Evolutionary conservation across 106 monocot genomes (phyloP).

Genomic region (Amphibolis antarctica): DNA sequence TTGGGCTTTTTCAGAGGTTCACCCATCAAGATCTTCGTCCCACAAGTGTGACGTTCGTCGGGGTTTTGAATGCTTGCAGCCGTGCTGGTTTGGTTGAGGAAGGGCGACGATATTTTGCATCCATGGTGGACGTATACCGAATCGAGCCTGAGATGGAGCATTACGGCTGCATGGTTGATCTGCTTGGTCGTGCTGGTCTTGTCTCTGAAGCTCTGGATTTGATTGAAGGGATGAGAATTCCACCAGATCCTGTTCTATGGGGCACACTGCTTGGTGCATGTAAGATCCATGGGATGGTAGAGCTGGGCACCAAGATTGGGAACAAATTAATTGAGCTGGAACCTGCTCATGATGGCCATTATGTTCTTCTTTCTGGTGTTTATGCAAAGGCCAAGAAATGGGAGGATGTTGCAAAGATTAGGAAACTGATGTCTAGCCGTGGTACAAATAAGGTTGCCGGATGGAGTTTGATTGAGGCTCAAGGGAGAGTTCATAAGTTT

Average conservation of each 20-base stretch:
- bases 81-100: constrained; percentile 55
- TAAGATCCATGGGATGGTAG: constrained; percentile 39
- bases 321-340: constrained; percentile 43
- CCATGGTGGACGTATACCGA: constrained; percentile 26
- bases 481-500: constrained; percentile 40
- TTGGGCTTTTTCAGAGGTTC: constrained; percentile 37
- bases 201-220: constrained; percentile 42
- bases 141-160: constrained; percentile 69
- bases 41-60: constrained; percentile 47
- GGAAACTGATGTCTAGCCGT: constrained; percentile 31
- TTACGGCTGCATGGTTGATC: constrained; percentile 71
- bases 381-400: constrained; percentile 50
- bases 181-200: constrained; percentile 49
- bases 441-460: constrained; percentile 44
- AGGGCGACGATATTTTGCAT: constrained; percentile 33
- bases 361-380: constrained; percentile 52
- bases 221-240: constrained; percentile 36
- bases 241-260: constrained; percentile 59
- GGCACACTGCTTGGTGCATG: constrained; percentile 51
- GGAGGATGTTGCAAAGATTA: constrained; percentile 40
- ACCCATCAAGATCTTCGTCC: constrained; percentile 21
- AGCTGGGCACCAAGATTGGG: constrained; percentile 40
- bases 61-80: constrained; percentile 54
- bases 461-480: constrained; percentile 56
- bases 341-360: constrained; percentile 56